Evolutionary conservation across 345 rosid genomes (phyloP), one percentile per base, ranked within the genome.

Genomic region (Salix dunnii): DNA sequence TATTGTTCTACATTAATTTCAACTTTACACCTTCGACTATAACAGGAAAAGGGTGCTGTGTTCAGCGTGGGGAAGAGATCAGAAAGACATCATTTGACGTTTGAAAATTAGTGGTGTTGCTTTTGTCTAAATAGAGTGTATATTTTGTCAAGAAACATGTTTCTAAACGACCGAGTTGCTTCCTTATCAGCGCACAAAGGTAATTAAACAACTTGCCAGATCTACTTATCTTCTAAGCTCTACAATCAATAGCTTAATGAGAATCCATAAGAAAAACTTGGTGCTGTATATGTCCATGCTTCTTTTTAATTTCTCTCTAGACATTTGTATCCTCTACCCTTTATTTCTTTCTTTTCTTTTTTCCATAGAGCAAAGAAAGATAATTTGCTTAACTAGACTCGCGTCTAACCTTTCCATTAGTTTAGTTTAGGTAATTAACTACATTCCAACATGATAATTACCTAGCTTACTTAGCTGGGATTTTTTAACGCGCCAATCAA

Each of bases 201-300:
- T 79, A 64, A 77, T 65, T 67, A 75, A 10, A 51, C 77, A 62
- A 79, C 40, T 80, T 84, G 78, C 78, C 23, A 48, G 23, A 74
- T 80, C 78, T 70, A 76, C 87, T 80, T 82, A 74, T 76, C 86
- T 81, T 76, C 81, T 55, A 81, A 67, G 83, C 65, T 76, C 67
- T 72, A 36, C 17, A 7, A 73, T 71, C 61, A 72, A 72, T 33
- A 58, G 27, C 16, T 42, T 17, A 36, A 75, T 77, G 72, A 81
- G 60, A 48, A 67, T 74, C 67, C 25, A 28, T 46, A 62, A 68
- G 62, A 30, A 68, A 76, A 40, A 31, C 13, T 48, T 48, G 21
- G 58, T 46, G 16, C 12, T 27, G 35, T 33, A 4, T 33, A 2
- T 46, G 74, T 14, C 23, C 30, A 35, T 36, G 61, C 67, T 72